phyloP scores from a whole-genome alignment of 805 yeast species.

The Yarrowia sp. region DNA sequence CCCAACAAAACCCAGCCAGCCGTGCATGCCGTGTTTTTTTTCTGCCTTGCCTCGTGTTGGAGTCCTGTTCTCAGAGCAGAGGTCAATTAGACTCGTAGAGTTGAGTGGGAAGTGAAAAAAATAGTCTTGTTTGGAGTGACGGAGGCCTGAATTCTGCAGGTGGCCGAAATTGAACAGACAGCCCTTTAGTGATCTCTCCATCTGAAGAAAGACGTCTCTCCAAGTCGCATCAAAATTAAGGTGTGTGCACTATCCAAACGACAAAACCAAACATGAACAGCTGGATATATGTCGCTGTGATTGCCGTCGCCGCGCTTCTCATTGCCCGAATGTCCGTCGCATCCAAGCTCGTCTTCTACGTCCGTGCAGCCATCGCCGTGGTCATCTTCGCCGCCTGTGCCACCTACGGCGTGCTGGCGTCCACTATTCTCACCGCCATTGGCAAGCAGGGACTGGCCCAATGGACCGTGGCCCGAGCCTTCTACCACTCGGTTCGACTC shows the following conservation, averaged over 20 bases:
- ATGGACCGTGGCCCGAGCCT: constrained; percentile 87
- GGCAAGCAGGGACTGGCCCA: constrained; percentile 86
- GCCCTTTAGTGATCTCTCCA: no score
- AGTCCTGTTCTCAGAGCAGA: not conserved
- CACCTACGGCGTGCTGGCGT: constrained; percentile 71
- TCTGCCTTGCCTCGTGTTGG: no score
- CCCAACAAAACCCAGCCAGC: constrained; percentile 26
- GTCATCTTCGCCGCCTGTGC: constrained; percentile 39
- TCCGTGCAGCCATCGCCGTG: constrained; percentile 30
- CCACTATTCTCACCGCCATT: constrained; percentile 65
- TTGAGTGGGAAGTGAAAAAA: not conserved
- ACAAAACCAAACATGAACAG: constrained; percentile 37
- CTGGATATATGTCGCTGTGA: constrained; percentile 37
- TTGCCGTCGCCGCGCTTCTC: constrained; percentile 7
- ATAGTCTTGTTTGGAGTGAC: not conserved
- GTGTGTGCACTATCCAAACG: constrained; percentile 2
- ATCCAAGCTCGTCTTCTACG: constrained; percentile 36
- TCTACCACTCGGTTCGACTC: constrained; percentile 65
- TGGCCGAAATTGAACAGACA: no score
- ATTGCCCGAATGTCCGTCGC: constrained; percentile 30
- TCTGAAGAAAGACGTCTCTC: no score
- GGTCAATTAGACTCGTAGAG: constrained; percentile 7
- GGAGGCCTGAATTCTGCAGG: no score
- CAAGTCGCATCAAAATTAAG: constrained; percentile 12
- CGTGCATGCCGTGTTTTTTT: not conserved